Base-by-base conservation (phyloP, 2,329 filamentous ascomycete genomes). In the Fonsecaea multimorphosa region DNA sequence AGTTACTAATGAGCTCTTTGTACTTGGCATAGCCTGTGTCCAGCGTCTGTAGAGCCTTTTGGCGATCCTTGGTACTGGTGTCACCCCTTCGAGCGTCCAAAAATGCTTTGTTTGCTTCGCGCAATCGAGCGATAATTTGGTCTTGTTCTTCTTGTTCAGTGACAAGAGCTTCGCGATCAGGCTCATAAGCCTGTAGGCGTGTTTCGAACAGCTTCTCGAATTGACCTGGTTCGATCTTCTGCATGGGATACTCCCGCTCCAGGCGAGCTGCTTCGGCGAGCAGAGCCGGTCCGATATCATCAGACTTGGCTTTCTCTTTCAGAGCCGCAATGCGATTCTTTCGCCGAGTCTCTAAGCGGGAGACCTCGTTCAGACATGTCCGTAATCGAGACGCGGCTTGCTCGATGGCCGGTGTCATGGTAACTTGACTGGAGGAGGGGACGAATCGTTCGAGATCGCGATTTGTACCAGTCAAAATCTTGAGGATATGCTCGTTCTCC, bases 21-120 rank as follows among this genome's bases (percentile, higher is more conserved):
- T 98, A 98, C 79, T 94, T 96, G 78, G 93, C 88, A 76, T 96
- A 98, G 0, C 92, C 94, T 69, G 91, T 93, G 77, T 98, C 94
- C 9, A 99, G 82, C 68, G 86, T 88, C 78, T 99, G 95, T 56
- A 99, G 80, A 0, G 92, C 93, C 71, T 90, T 86, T 76, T 98
- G 94, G 14, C 95, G 87, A 74, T 96, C 93, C 66, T 84, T 85
- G 19, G 66, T 67, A 5, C 86, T 87, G 0, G 84, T 83, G 70
- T 92, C 91, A 2, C 89, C 87, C 44, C 83, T 85, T 60, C 89
- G 86, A 70, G 91, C 91, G 22, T 85, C 83, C 68, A 91, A 86
- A 72, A 98, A 97, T 19, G 90, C 88, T 14, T 86, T 85, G 75
- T 96, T 96, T 5, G 91, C 88, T 58, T 91, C 87, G 70, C 88